Conservation (phyloP, 192 early-diverging fungal genomes). For the Podila epicladia region DNA sequence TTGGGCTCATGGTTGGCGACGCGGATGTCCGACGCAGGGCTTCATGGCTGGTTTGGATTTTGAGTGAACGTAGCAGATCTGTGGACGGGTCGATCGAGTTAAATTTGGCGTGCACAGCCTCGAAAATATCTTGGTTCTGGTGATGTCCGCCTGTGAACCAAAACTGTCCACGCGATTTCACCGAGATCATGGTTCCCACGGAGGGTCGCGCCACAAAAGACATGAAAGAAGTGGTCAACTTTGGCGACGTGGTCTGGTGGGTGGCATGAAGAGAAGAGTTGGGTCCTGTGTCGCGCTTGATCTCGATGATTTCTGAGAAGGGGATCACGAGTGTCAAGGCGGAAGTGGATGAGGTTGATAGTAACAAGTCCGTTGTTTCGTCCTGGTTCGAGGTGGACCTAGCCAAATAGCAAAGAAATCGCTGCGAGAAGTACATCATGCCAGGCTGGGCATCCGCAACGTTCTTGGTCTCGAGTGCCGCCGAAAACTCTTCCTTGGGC, state of each 20-base stretch:
- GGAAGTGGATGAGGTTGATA: background rate
- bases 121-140: constrained; percentile 27
- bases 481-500: constrained; percentile 11
- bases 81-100: constrained; percentile 4
- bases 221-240: constrained; percentile 13
- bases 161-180: constrained; percentile 19
- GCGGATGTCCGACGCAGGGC: background rate
- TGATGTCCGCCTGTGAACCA: constrained; percentile 22
- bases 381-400: background rate
- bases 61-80: constrained; percentile 17
- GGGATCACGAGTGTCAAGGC: constrained; percentile 30
- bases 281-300: constrained; percentile 32
- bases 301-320: constrained; percentile 24
- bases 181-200: constrained; percentile 2
- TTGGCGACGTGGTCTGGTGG: background rate
- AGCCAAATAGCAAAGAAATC: constrained; percentile 37
- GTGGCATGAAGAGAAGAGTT: background rate
- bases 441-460: constrained; percentile 16
- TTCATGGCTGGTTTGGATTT: constrained; percentile 19
- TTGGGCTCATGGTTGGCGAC: background rate
- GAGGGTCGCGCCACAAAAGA: constrained; percentile 19
- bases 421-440: constrained; percentile 16
- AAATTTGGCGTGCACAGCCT: constrained; percentile 7
- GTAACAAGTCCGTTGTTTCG: background rate
- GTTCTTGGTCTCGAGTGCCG: constrained; percentile 25